These are phyloP conservation scores for Tuber umbilicatum DNA, from an alignment of 495 filamentous ascomycete species.

Conservation along the genomic window DNA sequence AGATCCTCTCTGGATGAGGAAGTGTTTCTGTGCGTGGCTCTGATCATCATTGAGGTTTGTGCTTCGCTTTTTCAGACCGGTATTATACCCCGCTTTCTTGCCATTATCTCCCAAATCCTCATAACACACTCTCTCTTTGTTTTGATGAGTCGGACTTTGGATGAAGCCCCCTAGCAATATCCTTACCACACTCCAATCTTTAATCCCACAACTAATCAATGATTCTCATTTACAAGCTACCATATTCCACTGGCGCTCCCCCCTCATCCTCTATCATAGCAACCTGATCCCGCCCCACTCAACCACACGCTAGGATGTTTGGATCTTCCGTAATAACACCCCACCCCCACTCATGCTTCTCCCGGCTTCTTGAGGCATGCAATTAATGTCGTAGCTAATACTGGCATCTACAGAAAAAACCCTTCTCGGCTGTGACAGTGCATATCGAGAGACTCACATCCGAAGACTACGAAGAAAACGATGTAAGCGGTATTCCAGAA, in stretches of 20 bases:
- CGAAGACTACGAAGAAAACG: conserved; percentile 83
- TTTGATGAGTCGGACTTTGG: background rate
- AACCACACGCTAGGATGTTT: conserved; percentile 20
- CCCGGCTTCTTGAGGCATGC: background rate
- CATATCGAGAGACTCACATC: conserved; percentile 84
- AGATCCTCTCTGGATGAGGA: background rate
- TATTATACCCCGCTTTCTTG: background rate
- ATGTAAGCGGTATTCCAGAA: conserved; percentile 84
- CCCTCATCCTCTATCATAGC: background rate
- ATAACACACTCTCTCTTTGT: background rate
- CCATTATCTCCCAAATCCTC: background rate
- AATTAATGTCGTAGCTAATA: background rate
- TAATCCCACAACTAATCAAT: background rate
- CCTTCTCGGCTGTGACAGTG: conserved; percentile 91
- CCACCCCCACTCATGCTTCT: background rate
- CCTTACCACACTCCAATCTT: background rate
- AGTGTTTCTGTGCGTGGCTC: background rate
- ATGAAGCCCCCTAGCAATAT: background rate
- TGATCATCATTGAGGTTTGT: background rate
- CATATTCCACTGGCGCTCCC: background rate
- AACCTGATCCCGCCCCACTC: background rate
- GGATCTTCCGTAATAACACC: conserved; percentile 32
- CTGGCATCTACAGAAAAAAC: conserved; percentile 61
- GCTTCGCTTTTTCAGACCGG: background rate
- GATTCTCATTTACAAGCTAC: background rate